These are phyloP conservation scores for Recurvomyces mirabilis DNA, from an alignment of 495 filamentous ascomycete species.

Conservation along the genomic window DNA sequence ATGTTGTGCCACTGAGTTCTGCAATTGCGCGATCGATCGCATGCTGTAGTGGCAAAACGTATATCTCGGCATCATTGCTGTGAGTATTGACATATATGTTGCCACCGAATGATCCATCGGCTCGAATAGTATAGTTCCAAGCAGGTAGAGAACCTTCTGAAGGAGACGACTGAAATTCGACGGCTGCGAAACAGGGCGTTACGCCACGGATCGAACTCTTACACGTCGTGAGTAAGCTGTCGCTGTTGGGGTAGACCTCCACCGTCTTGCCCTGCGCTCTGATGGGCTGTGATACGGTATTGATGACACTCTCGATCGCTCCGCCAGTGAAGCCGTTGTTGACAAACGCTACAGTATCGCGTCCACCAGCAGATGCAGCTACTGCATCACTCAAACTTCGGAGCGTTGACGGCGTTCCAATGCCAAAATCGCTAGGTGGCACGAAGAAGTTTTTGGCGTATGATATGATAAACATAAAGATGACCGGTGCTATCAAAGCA, in stretches of 20 bases:
- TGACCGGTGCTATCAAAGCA: constrained; percentile 59
- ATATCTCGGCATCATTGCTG: constrained; percentile 60
- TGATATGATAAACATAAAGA: constrained; percentile 41
- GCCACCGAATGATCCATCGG: constrained; percentile 50
- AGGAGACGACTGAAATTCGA: constrained; percentile 62
- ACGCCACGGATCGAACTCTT: constrained; percentile 57
- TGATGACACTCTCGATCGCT: constrained; percentile 60
- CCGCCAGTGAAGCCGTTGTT: constrained; percentile 60
- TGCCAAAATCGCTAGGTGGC: constrained; percentile 44
- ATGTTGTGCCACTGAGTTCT: constrained; percentile 31
- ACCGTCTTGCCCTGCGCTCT: constrained; percentile 44
- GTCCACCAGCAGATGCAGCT: constrained; percentile 32
- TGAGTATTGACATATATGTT: constrained; percentile 47
- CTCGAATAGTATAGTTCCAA: constrained; percentile 78
- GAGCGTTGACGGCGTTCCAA: constrained; percentile 45
- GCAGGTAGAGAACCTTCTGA: constrained; percentile 46
- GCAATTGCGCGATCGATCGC: constrained; percentile 66
- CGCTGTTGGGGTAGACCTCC: constrained; percentile 38
- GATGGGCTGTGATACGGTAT: constrained; percentile 43
- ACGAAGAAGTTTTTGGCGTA: constrained; percentile 34
- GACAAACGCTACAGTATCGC: constrained; percentile 65
- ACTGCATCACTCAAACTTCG: constrained; percentile 51
- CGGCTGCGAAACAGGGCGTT: constrained; percentile 62
- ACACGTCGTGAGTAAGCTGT: constrained; percentile 50
- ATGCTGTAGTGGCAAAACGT: constrained; percentile 64